Base-by-base conservation (phyloP, 257 asterid genomes). In the Nicotiana tabacum region DNA sequence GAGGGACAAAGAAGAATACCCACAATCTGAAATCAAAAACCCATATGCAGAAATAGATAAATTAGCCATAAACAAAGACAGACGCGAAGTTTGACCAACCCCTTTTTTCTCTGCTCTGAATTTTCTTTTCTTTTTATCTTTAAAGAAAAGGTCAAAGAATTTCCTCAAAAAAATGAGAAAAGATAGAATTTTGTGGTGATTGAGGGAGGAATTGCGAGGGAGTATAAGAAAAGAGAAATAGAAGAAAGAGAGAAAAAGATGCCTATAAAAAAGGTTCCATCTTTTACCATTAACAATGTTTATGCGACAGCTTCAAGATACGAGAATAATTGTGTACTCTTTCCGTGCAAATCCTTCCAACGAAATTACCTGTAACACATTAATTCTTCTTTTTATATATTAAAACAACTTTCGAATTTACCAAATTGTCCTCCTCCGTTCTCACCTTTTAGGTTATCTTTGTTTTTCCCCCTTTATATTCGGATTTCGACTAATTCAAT, bases 281-380 rank as follows among this genome's bases (percentile, higher is more conserved):
- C 4, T 27, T 48, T 21, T 74, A 74, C 61, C 80, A 74, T 24
- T 51, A 74, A 48, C 12, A 57, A 57, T 57, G 64, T 18, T 57
- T 69, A 12, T 43, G 51, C n/a, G 78, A 37, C 56, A 72, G 17
- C 79, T 27, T 17, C 21, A 37, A 58, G 21, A 46, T 80, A 39
- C 24, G 84, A 48, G 84, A 83, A 86, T 80, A 83, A 84, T 85
- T 77, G 95, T 77, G 95, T 89, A 90, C 95, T 74, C 8, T 74
- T 90, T 89, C 97, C 97, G 94, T 94, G 92, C 95, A 91, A 87
- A 83, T 87, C 89, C 85, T 83, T 90, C 85, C 89, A 91, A 90
- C 92, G 65, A 89, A 78, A 84, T 88, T 90, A 92, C 90, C 92
- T 65, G 91, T 83, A 85, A 81, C 27, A 33, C 39, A 24, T 27